Conservation (phyloP, 257 asterid species). For the Lithospermum erythrorhizon region DNA sequence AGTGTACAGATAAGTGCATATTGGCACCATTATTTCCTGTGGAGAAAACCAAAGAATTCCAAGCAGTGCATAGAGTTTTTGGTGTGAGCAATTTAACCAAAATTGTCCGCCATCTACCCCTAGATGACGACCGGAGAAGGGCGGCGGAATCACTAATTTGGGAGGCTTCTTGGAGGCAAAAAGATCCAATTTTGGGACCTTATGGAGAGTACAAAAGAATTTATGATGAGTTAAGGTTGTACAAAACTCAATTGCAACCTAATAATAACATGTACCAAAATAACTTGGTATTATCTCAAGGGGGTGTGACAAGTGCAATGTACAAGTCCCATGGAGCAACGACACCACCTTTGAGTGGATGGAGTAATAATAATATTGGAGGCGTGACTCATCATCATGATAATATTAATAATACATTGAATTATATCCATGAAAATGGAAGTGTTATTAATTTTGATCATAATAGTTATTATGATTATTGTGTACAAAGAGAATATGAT, state of each 20-base stretch:
- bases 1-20: constrained; percentile 59
- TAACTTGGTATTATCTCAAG: constrained; percentile 15
- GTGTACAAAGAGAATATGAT: constrained; percentile 14
- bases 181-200: constrained; percentile 54
- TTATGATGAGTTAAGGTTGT: constrained; percentile 46
- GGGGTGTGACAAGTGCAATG: constrained; percentile 11
- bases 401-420: constrained; percentile 7
- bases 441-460: constrained; percentile 19
- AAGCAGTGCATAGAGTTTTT: constrained; percentile 68
- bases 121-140: constrained; percentile 38
- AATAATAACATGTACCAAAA: constrained; percentile 12
- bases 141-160: constrained; percentile 68
- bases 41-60: constrained; percentile 42
- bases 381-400: constrained; percentile 7
- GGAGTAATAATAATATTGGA: constrained; percentile 23
- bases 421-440: constrained; percentile 23
- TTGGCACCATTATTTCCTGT: constrained; percentile 70
- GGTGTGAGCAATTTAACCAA: constrained; percentile 74
- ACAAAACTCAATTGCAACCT: constrained; percentile 33
- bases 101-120: constrained; percentile 25
- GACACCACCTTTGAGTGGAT: constrained; percentile 27
- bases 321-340: constrained; percentile 14
- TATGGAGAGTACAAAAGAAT: constrained; percentile 49
- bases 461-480: constrained; percentile 22
- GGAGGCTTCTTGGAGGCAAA: constrained; percentile 68